A percentile compares a stretch with the other conserved stretches of the same genome.
Conservation (phyloP, 768 basidiomycete genomes). For the Mycena epipterygia region DNA sequence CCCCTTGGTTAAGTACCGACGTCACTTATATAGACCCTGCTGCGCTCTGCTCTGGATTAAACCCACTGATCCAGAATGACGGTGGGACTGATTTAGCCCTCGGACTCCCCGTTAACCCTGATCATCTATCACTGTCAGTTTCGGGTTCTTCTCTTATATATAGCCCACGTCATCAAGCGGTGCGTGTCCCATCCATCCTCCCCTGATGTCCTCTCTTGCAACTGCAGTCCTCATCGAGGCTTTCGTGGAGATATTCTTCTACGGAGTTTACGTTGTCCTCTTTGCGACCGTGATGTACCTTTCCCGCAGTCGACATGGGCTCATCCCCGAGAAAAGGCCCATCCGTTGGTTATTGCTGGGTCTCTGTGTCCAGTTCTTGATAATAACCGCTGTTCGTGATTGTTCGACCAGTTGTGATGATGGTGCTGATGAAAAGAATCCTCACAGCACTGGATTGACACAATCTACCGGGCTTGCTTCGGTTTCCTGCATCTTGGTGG, state of each 20-base stretch:
- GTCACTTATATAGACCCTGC: too few relatives aligned
- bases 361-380: slow-evolving; percentile 10
- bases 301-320: slow-evolving; percentile 11
- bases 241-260: slow-evolving; percentile 2
- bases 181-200: background rate
- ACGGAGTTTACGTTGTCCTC: slow-evolving; percentile 14
- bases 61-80: too few relatives aligned
- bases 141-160: too few relatives aligned
- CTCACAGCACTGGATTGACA: slow-evolving; percentile 3
- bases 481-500: background rate
- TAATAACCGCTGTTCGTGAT: background rate
- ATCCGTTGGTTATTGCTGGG: background rate
- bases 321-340: background rate
- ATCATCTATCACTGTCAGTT: too few relatives aligned
- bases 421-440: background rate
- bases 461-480: background rate
- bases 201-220: background rate
- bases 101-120: too few relatives aligned
- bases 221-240: background rate
- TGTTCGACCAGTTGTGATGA: background rate
- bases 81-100: too few relatives aligned
- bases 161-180: background rate
- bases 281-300: slow-evolving; percentile 13
- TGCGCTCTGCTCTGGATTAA: too few relatives aligned
- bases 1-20: too few relatives aligned